These are phyloP conservation scores for Chenopodium album DNA, from an alignment of 148 eudicot genomes.

Conservation along the genomic window DNA sequence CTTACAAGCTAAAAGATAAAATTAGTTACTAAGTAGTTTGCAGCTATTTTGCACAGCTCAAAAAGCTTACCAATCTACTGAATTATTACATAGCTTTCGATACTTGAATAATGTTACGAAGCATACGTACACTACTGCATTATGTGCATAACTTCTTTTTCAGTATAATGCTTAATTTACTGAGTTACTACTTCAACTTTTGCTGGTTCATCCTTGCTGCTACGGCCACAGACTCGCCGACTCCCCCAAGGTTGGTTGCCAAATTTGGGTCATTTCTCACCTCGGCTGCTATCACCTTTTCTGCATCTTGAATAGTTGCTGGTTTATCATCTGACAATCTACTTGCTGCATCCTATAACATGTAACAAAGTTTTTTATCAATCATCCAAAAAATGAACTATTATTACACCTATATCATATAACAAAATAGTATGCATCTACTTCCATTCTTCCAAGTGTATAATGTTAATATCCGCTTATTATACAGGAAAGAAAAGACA, in stretches of 20 bases:
- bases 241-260: conserved; percentile 52
- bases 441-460: too few species aligned
- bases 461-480: too few species aligned
- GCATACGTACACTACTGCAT: neutral
- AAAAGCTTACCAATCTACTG: neutral
- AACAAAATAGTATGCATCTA: too few species aligned
- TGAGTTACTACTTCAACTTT: neutral
- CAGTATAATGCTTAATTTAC: neutral
- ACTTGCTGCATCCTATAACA: conserved; percentile 48
- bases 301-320: conserved; percentile 53
- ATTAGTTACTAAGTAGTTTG: neutral
- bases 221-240: conserved; percentile 50
- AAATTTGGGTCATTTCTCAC: conserved; percentile 41
- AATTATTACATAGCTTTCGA: neutral
- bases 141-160: neutral
- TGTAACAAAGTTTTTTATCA: neutral
- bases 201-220: conserved; percentile 58
- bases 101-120: too few species aligned
- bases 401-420: too few species aligned
- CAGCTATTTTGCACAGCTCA: neutral
- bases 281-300: conserved; percentile 57
- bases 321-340: conserved; percentile 47
- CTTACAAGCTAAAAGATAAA: too few species aligned
- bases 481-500: too few species aligned
- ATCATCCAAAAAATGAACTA: neutral